Base-by-base conservation (phyloP, 352 stramenopile genomes). In the Phytophthora capsici region DNA sequence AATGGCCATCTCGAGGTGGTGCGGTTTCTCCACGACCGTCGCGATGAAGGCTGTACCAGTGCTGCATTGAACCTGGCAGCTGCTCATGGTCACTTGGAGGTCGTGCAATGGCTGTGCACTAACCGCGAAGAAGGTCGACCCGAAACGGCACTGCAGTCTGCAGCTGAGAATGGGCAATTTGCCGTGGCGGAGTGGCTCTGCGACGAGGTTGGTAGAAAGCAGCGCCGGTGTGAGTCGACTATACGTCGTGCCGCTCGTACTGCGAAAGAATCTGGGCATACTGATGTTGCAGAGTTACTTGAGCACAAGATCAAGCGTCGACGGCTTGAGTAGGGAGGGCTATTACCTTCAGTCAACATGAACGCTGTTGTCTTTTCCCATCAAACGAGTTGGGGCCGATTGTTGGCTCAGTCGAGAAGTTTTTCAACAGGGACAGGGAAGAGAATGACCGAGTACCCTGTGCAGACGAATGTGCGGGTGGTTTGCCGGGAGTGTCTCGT, bases 241-340 rank as follows among this genome's bases (percentile, higher is more conserved):
- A 62, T 67, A 34, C 59, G 59, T 28, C 32, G 38, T 2, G 59
- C 59, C 7, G 51, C 43, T 10, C 49, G 50, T 55, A 34, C n/a
- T 20, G 60, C 51, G 19, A 68, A 25, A 37, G 51, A 57, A 57
- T 36, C 59, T 13, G 59, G 44, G 3, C 50, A 67, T 43, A 16
- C 25, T 26, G 44, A 51, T 3, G 60, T 68, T 16, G 43, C 52
- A 13, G 30, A 60, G 17, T 19, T 46, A 43, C 44, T 68, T 13
- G 60, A 68, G 12, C 32, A 22, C 34, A 68, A 68, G 34, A n/a
- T 68, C 20, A 68, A 68, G 52, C 52, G 59, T 22, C 59, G 44
- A 38, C 59, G 59, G 37, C n/a, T 62, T 32, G 44, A 57, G 16
- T 68, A 67, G 25, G 13, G 6, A 19, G 4, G 23, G 25, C 25